Base-by-base conservation (phyloP, 768 basidiomycete genomes). In the Hericium coralloides region DNA sequence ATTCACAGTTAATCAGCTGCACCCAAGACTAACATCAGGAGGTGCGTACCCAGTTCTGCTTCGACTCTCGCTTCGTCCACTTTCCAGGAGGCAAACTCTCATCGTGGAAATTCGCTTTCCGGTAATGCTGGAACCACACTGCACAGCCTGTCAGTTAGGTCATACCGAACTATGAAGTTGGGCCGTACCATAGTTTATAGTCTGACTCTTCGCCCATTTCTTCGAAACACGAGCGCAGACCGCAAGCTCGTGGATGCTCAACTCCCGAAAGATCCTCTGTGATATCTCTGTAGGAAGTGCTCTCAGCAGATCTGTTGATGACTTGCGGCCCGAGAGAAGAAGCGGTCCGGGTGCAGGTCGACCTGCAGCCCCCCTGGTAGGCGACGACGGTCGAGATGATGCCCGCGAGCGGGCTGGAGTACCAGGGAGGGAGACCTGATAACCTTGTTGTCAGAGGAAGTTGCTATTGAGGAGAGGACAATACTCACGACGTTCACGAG, bases 101-200 rank as follows among this genome's bases (percentile, higher is more conserved):
- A 59, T 92, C 88, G 47, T 91, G 85, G 61, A 97, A 91, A 63
- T 87, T 84, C 59, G 93, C 89, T 62, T 86, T 89, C 55, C 94
- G 77, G 68, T 92, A 93, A 61, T 89, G 86, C 62, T 90, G 88
- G 74, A 95, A 97, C 94, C 94, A 97, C 10, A 95, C 94, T 97
- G 64, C 5, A n/a, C 17, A 26, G 18, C 38, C 38, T 20, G 14
- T 48, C 8, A 61, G 57, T 54, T 15, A 23, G 22, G 20, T 17
- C 25, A 58, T 41, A 53, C 38, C 18, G 18, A 38, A 17, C 25
- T 15, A 17, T 38, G 38, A 51, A 61, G 23, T 41, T 39, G 8
- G 12, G 26, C 62, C 59, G 67, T 77, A 90, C 94, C 85, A 67
- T 95, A 95, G 70, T 97, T 97, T 58, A 95, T 69, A 0, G 92